Percentiles rank a stretch among this genome's conserved stretches.
Conservation (phyloP, 2,329 filamentous ascomycete genomes). For the Colletotrichum magnum region DNA sequence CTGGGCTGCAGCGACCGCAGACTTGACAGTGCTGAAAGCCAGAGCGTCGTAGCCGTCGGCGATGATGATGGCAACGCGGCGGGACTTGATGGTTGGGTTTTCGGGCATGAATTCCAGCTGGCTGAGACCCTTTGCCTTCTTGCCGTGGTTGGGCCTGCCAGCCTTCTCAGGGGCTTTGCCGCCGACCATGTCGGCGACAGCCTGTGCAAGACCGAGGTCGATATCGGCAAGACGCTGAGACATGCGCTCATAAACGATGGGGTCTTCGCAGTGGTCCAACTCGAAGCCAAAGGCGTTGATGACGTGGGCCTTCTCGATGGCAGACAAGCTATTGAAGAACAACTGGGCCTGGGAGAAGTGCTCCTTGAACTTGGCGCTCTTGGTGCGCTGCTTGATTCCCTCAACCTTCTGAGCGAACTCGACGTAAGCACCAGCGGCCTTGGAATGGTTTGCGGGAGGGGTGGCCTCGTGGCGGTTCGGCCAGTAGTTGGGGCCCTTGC, state of each 20-base stretch:
- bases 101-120: slow-evolving; percentile 77
- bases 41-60: slow-evolving; percentile 81
- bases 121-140: slow-evolving; percentile 76
- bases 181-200: slow-evolving; percentile 79
- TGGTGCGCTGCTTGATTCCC: slow-evolving; percentile 79
- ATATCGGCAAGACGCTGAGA: slow-evolving; percentile 79
- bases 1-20: slow-evolving; percentile 71
- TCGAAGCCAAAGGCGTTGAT: slow-evolving; percentile 76
- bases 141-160: slow-evolving; percentile 73
- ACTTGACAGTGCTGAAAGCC: slow-evolving; percentile 76
- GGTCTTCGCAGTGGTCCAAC: slow-evolving; percentile 86
- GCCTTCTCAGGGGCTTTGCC: slow-evolving; percentile 69
- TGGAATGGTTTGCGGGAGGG: slow-evolving; percentile 69
- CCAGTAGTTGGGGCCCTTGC: slow-evolving; percentile 84
- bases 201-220: slow-evolving; percentile 77
- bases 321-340: slow-evolving; percentile 84
- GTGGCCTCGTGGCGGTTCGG: slow-evolving; percentile 77
- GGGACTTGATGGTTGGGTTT: slow-evolving; percentile 77
- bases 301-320: slow-evolving; percentile 76
- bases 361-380: slow-evolving; percentile 82
- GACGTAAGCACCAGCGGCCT: slow-evolving; percentile 75
- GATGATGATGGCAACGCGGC: slow-evolving; percentile 81
- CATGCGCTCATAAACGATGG: slow-evolving; percentile 80
- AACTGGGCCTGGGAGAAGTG: slow-evolving; percentile 84
- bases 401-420: slow-evolving; percentile 76